Percentiles rank a stretch among this genome's conserved stretches.
Evolutionary conservation across 2,329 filamentous ascomycete genomes (phyloP).

Genomic region (Phaeosphaeria sp.): DNA sequence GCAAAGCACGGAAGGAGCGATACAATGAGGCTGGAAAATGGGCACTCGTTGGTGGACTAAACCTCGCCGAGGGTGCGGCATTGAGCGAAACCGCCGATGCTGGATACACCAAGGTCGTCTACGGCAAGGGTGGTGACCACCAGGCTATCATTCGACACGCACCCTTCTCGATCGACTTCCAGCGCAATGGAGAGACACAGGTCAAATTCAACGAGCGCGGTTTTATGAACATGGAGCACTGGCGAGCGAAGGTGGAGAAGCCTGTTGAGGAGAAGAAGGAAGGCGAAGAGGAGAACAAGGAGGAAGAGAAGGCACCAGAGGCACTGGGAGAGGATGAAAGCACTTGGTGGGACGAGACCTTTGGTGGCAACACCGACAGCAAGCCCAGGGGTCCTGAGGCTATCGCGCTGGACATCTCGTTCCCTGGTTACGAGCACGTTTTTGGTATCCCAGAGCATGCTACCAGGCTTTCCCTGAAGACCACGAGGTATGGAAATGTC

Average conservation of each 20-base stretch:
- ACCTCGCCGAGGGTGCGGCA: constrained; percentile 74
- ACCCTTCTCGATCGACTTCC: constrained; percentile 87
- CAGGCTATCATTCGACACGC: constrained; percentile 83
- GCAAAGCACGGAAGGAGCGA: constrained; percentile 84
- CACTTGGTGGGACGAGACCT: constrained; percentile 98
- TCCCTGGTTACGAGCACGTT: constrained; percentile 89
- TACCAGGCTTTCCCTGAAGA: constrained; percentile 83
- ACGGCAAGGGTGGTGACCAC: constrained; percentile 77
- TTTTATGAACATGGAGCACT: constrained; percentile 92
- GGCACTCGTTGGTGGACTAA: constrained; percentile 82
- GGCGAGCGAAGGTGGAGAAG: constrained; percentile 84
- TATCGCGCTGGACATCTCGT: constrained; percentile 87
- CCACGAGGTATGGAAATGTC: constrained; percentile 69
- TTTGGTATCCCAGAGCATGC: constrained; percentile 95
- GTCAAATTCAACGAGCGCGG: constrained; percentile 91
- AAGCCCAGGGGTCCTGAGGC: constrained; percentile 97
- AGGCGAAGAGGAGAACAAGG: constrained; percentile 54
- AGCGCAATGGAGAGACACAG: constrained; percentile 79
- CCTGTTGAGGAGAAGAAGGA: constrained; percentile 56
- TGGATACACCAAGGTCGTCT: constrained; percentile 75
- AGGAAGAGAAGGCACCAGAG: constrained; percentile 52
- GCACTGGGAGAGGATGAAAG: constrained; percentile 72
- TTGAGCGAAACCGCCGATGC: constrained; percentile 69
- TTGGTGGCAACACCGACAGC: constrained; percentile 92
- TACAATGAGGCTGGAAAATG: constrained; percentile 92